Percentiles rank a stretch among this genome's conserved stretches.
phyloP scores from a whole-genome alignment of 2,329 filamentous ascomycete genomes.

The Diaporthe citrichinensis region DNA sequence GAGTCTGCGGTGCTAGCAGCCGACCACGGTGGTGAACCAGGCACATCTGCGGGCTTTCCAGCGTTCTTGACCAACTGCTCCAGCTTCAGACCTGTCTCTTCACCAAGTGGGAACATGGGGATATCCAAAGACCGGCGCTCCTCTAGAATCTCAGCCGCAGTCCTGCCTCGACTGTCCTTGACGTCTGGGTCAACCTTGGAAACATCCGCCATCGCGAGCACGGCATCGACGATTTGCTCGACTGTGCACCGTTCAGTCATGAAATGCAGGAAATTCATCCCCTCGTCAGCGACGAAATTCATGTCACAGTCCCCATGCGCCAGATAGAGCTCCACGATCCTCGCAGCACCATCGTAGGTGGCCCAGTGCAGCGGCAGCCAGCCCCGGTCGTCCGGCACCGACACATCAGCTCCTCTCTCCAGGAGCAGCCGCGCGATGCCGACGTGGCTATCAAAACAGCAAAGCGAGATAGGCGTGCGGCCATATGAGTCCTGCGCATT shows the following conservation, averaged over 20 bases:
- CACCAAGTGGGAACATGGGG: not conserved
- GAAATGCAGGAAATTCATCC: not conserved
- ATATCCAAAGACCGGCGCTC: not conserved
- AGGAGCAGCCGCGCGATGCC: not conserved
- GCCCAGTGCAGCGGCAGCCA: slow-evolving; percentile 21
- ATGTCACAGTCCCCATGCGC: not conserved
- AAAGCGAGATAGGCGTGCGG: not conserved
- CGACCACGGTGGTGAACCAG: not conserved
- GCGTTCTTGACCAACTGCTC: not conserved
- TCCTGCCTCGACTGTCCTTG: not conserved
- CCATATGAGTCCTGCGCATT: not conserved
- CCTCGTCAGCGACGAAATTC: not conserved
- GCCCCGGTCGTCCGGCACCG: not conserved
- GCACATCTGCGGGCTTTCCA: not conserved
- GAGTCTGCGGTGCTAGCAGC: not conserved
- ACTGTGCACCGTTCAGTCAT: not conserved
- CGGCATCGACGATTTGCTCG: not conserved
- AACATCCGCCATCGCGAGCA: not conserved
- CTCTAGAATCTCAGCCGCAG: not conserved
- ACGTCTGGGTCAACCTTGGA: not conserved
- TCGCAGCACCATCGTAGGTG: not conserved
- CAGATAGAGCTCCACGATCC: not conserved
- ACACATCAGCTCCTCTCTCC: not conserved
- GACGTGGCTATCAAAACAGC: not conserved
- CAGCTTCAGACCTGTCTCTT: not conserved